Conservation (phyloP, 1,139 yeast genomes). For the Hemisphaericaspora xylanilytica region DNA sequence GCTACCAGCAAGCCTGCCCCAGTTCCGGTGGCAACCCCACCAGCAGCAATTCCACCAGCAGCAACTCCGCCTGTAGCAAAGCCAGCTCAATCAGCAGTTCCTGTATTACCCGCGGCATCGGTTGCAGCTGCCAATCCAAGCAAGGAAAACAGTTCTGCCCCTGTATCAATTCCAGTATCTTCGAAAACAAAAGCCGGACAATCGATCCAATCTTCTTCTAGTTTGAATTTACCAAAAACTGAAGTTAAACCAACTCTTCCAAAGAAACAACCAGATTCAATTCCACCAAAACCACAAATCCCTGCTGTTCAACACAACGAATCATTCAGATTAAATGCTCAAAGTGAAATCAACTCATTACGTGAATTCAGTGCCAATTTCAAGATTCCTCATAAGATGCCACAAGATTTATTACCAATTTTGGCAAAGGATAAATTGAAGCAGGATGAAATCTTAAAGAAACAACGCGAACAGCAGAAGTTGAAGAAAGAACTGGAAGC, state of each 20-base stretch:
- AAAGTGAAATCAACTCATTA: constrained; percentile 73
- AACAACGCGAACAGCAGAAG: constrained; percentile 23
- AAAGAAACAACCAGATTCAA: constrained; percentile 25
- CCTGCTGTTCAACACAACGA: constrained; percentile 27
- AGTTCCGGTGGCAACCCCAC: constrained; percentile 7
- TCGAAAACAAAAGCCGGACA: constrained; percentile 8
- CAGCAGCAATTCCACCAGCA: not conserved
- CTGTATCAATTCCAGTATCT: constrained; percentile 2
- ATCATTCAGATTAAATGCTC: constrained; percentile 50
- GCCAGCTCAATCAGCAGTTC: not conserved
- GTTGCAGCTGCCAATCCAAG: not conserved
- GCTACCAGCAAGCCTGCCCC: no score
- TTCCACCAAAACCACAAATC: constrained; percentile 35
- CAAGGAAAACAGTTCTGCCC: not conserved
- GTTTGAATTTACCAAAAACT: constrained; percentile 1
- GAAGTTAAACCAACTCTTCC: constrained; percentile 7
- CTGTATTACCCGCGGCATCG: not conserved
- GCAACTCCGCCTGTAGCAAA: not conserved
- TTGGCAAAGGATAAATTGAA: constrained; percentile 64
- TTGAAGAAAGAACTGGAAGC: constrained; percentile 15
- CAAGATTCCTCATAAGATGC: constrained; percentile 72
- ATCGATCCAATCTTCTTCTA: not conserved
- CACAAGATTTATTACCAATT: constrained; percentile 74
- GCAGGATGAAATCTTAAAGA: constrained; percentile 57
- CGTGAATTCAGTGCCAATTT: constrained; percentile 80